These are phyloP conservation scores for Chlamydomonas sphaeroides DNA, from an alignment of 139 green algal genomes.

Conservation along the genomic window DNA sequence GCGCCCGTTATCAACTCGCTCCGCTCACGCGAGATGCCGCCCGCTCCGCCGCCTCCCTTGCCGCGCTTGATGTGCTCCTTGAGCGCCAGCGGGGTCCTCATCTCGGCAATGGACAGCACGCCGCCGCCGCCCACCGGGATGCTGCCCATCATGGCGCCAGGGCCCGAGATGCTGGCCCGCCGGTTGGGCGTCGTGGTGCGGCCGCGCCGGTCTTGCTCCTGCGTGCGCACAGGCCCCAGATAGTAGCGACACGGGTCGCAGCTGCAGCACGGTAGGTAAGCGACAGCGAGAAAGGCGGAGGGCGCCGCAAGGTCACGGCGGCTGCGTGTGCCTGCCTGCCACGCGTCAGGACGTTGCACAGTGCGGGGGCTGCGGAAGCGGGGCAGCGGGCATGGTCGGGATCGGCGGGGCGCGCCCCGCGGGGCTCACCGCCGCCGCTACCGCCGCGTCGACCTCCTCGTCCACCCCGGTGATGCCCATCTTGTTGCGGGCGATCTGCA, in stretches of 20 bases:
- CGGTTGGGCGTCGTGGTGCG: neutral
- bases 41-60: neutral
- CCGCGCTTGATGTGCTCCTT: conserved; percentile 40
- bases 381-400: neutral
- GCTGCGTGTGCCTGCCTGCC: too few relatives aligned
- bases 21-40: conserved; percentile 19
- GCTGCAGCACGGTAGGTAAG: too few relatives aligned
- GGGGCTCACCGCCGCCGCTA: too few relatives aligned
- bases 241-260: too few relatives aligned
- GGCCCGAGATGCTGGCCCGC: neutral
- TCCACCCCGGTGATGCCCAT: conserved; percentile 26
- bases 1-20: too few relatives aligned
- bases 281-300: too few relatives aligned
- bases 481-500: neutral
- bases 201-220: neutral
- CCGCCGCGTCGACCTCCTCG: neutral
- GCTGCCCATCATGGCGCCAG: too few relatives aligned
- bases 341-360: too few relatives aligned
- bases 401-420: neutral
- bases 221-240: too few relatives aligned
- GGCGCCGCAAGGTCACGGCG: too few relatives aligned
- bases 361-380: neutral
- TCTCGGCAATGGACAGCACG: conserved; percentile 9
- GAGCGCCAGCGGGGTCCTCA: conserved; percentile 30
- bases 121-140: neutral